Base-by-base conservation (phyloP, 2,329 filamentous ascomycete species). In the Aspergillus fumigatiaffinis region DNA sequence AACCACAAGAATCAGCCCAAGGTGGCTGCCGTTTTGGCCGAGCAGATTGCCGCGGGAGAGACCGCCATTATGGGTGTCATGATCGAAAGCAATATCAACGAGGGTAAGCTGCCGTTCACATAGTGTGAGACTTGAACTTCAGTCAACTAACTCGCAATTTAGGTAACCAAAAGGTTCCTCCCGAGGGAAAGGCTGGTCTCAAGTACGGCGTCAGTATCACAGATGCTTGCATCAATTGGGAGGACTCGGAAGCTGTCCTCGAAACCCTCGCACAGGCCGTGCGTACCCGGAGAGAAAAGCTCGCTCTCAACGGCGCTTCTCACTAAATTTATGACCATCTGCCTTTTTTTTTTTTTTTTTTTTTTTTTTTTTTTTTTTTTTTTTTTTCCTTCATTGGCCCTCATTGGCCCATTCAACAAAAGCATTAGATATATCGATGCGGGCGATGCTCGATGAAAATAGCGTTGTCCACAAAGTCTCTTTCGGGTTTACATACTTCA, bases 11-110 rank as follows among this genome's bases (percentile, higher is more conserved):
- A 97, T 77, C 94, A 99, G 79, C 92, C 92, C 64, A 92, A 93
- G 82, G 94, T 99, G 21, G 92, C 92, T 3, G 87, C 86, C 52
- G 84, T 82, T 10, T 75, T 99, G 56, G 92, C 90, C 1, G 87
- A 90, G 69, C 94, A 99, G 78, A 90, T 99, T 59, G 82, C 87
- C 54, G 85, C 83, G 57, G 94, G 94, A 38, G 93, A 97, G 79
- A 83, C 84, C 3, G 88, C 82, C 51, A 94, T 99, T 70, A 93
- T 97, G 86, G 94, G 94, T 68, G 91, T 97, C 59, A 99, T 99
- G 94, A 96, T 99, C 69, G 94, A 99, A 81, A 95, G 90, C 76
- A 90, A 97, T 76, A 95, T 97, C 78, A 89, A 93, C 69, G 93
- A 97, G 79, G 92, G 90, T 89, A 74, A 69, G 81, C 41, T 44